Evolutionary conservation across 2,329 filamentous ascomycete species (phyloP).

Genomic region (Diaporthe nobilis): DNA sequence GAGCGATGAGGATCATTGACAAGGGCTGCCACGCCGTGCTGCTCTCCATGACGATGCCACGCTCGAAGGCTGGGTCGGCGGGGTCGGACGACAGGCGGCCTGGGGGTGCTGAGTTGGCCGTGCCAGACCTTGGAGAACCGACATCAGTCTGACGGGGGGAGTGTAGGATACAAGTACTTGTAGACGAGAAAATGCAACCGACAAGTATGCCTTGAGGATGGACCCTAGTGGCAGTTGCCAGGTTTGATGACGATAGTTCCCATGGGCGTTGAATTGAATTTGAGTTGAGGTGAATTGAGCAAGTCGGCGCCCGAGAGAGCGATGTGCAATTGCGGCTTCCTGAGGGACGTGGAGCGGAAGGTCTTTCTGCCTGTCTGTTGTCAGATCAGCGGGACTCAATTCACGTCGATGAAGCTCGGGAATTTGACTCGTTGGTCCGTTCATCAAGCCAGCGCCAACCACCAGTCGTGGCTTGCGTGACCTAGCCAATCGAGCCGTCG

Average conservation of each 20-base stretch:
- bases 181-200: not conserved
- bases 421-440: not conserved
- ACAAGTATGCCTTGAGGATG: not conserved
- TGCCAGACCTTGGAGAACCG: not conserved
- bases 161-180: not conserved
- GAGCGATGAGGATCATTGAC: not conserved
- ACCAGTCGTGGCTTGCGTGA: not conserved
- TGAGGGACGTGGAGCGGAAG: not conserved
- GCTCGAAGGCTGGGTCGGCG: not conserved
- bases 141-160: not conserved
- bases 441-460: not conserved
- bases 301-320: not conserved
- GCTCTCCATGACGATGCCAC: not conserved
- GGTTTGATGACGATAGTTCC: not conserved
- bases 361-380: not conserved
- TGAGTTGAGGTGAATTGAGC: not conserved
- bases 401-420: not conserved
- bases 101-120: not conserved
- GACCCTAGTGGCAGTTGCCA: not conserved
- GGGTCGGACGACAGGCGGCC: not conserved
- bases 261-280: not conserved
- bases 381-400: slow-evolving; percentile 7
- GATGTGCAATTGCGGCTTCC: not conserved
- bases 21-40: not conserved
- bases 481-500: not conserved